A percentile compares a stretch with the other conserved stretches of the same genome.
phyloP scores from a whole-genome alignment of 2,329 filamentous ascomycete species.

The Sarocladium strictum region DNA sequence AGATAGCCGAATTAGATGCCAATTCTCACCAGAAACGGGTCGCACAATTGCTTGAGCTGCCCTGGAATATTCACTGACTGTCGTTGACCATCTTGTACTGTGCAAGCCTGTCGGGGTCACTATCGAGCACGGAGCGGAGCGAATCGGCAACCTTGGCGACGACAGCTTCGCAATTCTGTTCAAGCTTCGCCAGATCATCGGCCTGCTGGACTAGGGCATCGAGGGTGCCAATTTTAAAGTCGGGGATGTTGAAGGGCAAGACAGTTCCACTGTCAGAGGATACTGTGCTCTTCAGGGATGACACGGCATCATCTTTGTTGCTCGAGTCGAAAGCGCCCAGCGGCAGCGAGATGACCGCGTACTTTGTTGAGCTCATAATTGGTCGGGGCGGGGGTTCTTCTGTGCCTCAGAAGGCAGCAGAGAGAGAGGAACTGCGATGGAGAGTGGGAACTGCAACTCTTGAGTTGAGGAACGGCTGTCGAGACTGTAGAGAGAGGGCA shows the following conservation, averaged over 20 bases:
- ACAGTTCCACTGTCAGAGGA: slow-evolving; percentile 69
- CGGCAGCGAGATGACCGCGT: slow-evolving; percentile 85
- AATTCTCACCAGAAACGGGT: neutral
- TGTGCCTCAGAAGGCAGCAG: slow-evolving; percentile 8
- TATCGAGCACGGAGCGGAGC: slow-evolving; percentile 73
- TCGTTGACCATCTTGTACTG: slow-evolving; percentile 93
- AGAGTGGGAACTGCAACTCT: neutral
- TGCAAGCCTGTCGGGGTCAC: slow-evolving; percentile 73
- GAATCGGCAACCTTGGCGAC: slow-evolving; percentile 87
- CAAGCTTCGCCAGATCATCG: slow-evolving; percentile 88
- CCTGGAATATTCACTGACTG: slow-evolving; percentile 51
- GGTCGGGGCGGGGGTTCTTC: slow-evolving; percentile 10
- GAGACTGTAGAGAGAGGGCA: neutral
- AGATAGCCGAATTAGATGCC: slow-evolving; percentile 19
- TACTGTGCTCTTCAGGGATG: slow-evolving; percentile 66
- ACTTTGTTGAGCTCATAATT: slow-evolving; percentile 51
- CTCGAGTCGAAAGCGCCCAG: slow-evolving; percentile 77
- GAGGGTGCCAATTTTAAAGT: slow-evolving; percentile 96
- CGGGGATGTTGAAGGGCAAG: slow-evolving; percentile 73
- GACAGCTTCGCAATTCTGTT: slow-evolving; percentile 70
- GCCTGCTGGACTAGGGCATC: slow-evolving; percentile 94
- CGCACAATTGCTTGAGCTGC: neutral
- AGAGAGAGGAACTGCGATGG: slow-evolving; percentile 8
- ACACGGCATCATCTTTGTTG: slow-evolving; percentile 75
- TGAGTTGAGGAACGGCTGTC: neutral